Evolutionary conservation across 371 early-diverging fungal genomes (phyloP), one percentile per base, ranked within the genome.

Genomic region (Neoconidiobolus thromboides): DNA sequence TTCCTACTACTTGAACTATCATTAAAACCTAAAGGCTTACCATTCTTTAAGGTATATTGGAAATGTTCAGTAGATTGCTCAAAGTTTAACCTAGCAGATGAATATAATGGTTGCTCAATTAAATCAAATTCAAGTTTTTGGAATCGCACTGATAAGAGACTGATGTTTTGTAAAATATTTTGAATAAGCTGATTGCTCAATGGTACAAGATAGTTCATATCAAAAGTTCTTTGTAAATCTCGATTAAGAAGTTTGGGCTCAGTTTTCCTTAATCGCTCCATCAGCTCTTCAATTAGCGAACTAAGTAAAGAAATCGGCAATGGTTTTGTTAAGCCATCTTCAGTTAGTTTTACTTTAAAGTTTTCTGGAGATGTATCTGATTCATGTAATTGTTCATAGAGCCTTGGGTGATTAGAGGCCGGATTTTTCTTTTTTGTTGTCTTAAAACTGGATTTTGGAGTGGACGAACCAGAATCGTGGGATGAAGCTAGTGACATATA

Each of bases 211-310:
- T 37, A 3, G 37, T 12, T 12, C 15, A 55, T 26, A 42, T 55
- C 12, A 14, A 55, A 55, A 6, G 38, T 38, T 5, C 55, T 36
- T 41, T 55, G 26, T 9, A 55, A 41, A 6, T 55, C 40, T 6
- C 55, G 55, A 41, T 55, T 55, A 4, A 55, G 40, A 12, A 55
- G 12, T 14, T 55, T 55, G 37, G 55, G 55, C 14, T 55, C 55
- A 3, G 55, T 37, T 15, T 26, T 41, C 5, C 40, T 36, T 12
- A 55, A 41, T 40, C 55, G 55, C 3, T 55, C 37, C 12, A 55
- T 37, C 9, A 55, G 42, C 5, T 36, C 12, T 10, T 41, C 12
- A 36, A 41, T 42, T 7, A 38, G 38, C 9, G 12, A 3, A 3
- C 6, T 36, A 10, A 55, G 55, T 12, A 9, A 9, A 12, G 12